phyloP scores from a whole-genome alignment of 2,329 filamentous ascomycete species.

The Magnaporthiopsis incrustans region DNA sequence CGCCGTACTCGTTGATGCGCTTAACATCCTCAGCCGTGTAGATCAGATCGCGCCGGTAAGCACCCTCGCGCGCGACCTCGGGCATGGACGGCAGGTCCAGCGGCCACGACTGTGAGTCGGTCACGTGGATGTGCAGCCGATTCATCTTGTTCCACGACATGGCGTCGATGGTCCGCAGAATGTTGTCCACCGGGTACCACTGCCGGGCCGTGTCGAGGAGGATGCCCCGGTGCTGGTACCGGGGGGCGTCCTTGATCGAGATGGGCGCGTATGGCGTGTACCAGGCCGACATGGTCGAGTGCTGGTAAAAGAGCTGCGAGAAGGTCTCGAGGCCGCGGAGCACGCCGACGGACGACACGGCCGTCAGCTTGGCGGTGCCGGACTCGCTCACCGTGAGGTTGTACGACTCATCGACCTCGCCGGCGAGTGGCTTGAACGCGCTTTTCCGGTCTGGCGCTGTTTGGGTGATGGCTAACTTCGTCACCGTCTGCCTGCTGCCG shows the following conservation, averaged over 20 bases:
- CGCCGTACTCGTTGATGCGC: conserved; percentile 62
- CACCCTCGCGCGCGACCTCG: conserved; percentile 62
- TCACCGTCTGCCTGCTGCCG: conserved; percentile 37
- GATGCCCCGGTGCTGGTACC: conserved; percentile 69
- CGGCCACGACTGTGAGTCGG: conserved; percentile 80
- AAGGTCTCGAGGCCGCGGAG: conserved; percentile 70
- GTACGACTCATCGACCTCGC: conserved; percentile 70
- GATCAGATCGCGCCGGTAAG: conserved; percentile 58
- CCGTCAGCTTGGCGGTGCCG: conserved; percentile 55
- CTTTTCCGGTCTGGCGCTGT: conserved; percentile 42
- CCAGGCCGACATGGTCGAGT: conserved; percentile 46
- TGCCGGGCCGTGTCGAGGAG: conserved; percentile 71
- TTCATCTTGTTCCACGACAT: conserved; percentile 77
- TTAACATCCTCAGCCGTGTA: conserved; percentile 61
- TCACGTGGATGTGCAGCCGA: conserved; percentile 70
- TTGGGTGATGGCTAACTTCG: conserved; percentile 54
- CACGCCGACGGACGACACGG: conserved; percentile 59
- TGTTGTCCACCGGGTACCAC: conserved; percentile 59
- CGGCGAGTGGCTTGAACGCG: conserved; percentile 52
- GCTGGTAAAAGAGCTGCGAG: conserved; percentile 69
- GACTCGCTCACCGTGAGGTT: conserved; percentile 49
- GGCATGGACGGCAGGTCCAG: conserved; percentile 71
- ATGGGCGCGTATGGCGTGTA: conserved; percentile 70
- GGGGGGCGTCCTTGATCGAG: conserved; percentile 62
- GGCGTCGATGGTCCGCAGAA: conserved; percentile 69